A percentile compares a stretch with the other conserved stretches of the same genome.
Evolutionary conservation across 176 grass and related monocot species (phyloP).

Genomic region (Stipa capillata): DNA sequence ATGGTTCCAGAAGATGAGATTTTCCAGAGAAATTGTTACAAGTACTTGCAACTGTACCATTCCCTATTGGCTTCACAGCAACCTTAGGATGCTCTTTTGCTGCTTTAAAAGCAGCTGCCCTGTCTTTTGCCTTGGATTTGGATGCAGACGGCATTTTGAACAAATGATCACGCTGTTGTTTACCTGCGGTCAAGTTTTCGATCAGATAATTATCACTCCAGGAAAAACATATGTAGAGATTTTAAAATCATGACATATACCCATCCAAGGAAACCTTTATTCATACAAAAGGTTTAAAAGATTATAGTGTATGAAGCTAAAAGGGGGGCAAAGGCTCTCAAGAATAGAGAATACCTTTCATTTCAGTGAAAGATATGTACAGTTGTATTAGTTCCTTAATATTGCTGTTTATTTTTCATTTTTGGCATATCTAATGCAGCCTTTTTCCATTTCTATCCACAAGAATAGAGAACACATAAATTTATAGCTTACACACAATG

Average conservation of each 20-base stretch:
- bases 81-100: constrained; percentile 69
- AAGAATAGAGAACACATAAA: background rate
- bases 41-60: constrained; percentile 45
- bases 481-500: background rate
- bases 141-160: constrained; percentile 77
- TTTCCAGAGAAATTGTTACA: constrained; percentile 81
- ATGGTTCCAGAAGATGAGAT: constrained; percentile 72
- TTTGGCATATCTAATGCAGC: background rate
- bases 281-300: background rate
- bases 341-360: background rate
- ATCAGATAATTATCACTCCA: background rate
- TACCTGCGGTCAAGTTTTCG: constrained; percentile 32
- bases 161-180: background rate
- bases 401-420: background rate
- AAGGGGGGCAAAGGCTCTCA: background rate
- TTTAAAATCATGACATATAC: background rate
- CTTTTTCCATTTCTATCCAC: background rate
- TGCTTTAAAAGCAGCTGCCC: constrained; percentile 45
- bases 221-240: background rate
- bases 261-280: background rate
- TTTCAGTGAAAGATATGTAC: background rate
- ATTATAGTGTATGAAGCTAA: background rate
- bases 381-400: background rate
- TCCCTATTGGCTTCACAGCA: constrained; percentile 50
- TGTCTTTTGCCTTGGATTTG: constrained; percentile 86